Base-by-base conservation (phyloP, 177 flowering plant species). In the Vitis hybrid region DNA sequence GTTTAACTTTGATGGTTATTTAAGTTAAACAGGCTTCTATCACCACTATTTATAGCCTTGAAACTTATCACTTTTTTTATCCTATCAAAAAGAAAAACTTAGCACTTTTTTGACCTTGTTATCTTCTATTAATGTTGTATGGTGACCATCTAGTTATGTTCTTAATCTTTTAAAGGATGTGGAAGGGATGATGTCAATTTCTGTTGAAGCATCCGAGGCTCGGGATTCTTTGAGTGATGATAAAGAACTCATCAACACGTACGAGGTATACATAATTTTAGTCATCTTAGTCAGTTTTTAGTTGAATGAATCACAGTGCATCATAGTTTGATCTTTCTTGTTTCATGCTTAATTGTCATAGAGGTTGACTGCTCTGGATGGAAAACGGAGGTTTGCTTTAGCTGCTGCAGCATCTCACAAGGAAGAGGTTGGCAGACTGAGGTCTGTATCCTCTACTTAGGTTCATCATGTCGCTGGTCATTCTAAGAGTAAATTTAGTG, bases 101-200 rank as follows among this genome's bases (percentile, higher is more conserved):
- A 15, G 14, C 10, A 22, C 19, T 53, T 60, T 45, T 9, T 45
- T 19, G 45, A 11, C 11, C 51, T 50, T 57, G 13, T 51, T 45
- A 66, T 51, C 22, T 62, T 5, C 31, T 70, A 13, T 14, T 59
- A 33, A 33, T 72, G 29, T 18, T 49, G 1, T 64, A 13, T 60
- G 56, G 62, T 16, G 15, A 22, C 61, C 64, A 3, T 64, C 14
- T 75, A 60, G 3, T 22, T 69, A 33, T 67, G 16, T 19, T 59
- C 29, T 70, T 66, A 18, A 12, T 72, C 64, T 77, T 81, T 60
- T 68, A 50, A 66, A 96, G 99, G 99, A 96, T 85, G 92, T 96
- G 58, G 98, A 94, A 75, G 99, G 99, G 55, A 94, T 96, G 99
- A 92, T 96, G 99, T 94, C 99, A 29, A 96, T 96, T 72, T 96